phyloP scores from a whole-genome alignment of 805 yeast genomes.

The Kluyveromyces siamensis region DNA sequence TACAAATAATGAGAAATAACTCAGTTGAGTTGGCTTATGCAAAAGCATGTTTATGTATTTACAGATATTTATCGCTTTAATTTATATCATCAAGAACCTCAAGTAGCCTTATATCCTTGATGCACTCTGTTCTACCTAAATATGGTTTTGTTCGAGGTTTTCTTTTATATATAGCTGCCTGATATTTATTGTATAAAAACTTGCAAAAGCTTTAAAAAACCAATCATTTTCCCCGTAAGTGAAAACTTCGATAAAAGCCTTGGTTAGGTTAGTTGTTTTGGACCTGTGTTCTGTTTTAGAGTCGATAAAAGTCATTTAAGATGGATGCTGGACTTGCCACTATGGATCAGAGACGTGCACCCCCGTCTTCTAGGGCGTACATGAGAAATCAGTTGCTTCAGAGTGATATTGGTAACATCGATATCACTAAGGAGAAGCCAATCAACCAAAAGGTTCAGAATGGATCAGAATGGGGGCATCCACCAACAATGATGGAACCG shows the following conservation, averaged over 20 bases:
- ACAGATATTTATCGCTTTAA: too few species aligned
- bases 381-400: constrained; percentile 32
- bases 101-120: neutral
- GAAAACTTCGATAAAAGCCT: too few species aligned
- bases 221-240: too few species aligned
- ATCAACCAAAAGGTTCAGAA: constrained; percentile 10
- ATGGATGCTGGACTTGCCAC: constrained; percentile 31
- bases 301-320: neutral
- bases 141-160: neutral
- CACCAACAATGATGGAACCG: neutral
- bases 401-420: constrained; percentile 36
- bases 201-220: neutral
- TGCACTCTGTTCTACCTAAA: neutral
- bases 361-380: constrained; percentile 7
- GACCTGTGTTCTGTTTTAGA: neutral
- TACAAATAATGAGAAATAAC: too few species aligned
- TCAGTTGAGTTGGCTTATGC: too few species aligned
- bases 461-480: constrained; percentile 5
- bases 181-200: too few species aligned
- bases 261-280: too few species aligned
- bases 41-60: too few species aligned
- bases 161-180: neutral
- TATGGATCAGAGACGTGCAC: constrained; percentile 7
- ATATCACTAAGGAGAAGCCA: constrained; percentile 36
- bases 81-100: too few species aligned